Percentiles rank a stretch among this genome's conserved stretches.
phyloP scores from a whole-genome alignment of 164 flowering plant genomes.

The Nymphaea thermarum region DNA sequence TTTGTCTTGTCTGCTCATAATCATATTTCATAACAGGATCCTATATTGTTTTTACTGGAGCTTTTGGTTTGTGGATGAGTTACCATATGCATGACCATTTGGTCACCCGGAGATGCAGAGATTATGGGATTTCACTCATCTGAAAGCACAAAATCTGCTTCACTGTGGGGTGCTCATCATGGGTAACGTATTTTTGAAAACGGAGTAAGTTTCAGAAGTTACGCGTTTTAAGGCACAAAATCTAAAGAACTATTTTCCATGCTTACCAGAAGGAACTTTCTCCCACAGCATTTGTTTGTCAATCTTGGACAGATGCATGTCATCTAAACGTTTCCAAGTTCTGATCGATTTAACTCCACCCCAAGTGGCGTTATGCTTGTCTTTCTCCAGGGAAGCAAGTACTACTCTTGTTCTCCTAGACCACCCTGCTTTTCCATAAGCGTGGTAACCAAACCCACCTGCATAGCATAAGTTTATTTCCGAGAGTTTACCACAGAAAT shows the following conservation, averaged over 20 bases:
- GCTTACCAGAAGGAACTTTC: constrained; percentile 33
- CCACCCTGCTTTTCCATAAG: constrained; percentile 96
- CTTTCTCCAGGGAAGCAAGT: constrained; percentile 49
- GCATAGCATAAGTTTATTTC: constrained; percentile 74
- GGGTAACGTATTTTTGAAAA: not conserved
- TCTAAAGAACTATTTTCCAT: not conserved
- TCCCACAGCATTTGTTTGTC: constrained; percentile 74
- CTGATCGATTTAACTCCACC: constrained; percentile 77
- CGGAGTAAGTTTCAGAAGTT: not conserved
- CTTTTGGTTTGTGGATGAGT: not conserved
- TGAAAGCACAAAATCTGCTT: not conserved
- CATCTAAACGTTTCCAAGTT: constrained; percentile 94
- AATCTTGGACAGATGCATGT: constrained; percentile 40
- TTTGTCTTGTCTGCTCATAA: too few species aligned
- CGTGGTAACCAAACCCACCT: constrained; percentile 97
- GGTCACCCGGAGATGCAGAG: not conserved
- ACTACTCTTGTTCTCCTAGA: constrained; percentile 79
- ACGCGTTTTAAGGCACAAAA: not conserved
- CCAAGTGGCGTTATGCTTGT: constrained; percentile 41
- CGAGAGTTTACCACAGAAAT: constrained; percentile 75
- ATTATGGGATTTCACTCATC: not conserved
- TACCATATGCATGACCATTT: not conserved
- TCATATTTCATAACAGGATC: not conserved
- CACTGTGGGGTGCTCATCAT: not conserved
- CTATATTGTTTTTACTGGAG: not conserved